phyloP scores from a whole-genome alignment of 1,284 basidiomycete genomes.

The Marasmius oreades region DNA sequence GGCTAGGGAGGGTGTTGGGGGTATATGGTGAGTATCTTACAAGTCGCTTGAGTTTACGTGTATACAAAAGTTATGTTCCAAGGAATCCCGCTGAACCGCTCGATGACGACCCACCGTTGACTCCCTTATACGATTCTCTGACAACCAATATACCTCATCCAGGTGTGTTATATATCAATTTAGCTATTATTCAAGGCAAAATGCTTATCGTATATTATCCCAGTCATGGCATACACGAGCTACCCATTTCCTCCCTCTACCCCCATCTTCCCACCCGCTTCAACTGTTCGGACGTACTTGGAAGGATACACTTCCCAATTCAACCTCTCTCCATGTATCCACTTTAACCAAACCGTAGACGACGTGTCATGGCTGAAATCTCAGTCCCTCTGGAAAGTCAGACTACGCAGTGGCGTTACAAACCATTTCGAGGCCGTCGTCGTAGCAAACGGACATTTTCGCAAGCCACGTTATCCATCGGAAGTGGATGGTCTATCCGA shows the following conservation, averaged over 20 bases:
- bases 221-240: constrained; percentile 60
- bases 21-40: constrained; percentile 57
- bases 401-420: constrained; percentile 21
- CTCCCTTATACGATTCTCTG: constrained; percentile 72
- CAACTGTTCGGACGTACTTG: constrained; percentile 58
- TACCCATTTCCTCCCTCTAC: constrained; percentile 68
- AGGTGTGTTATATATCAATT: too few species aligned
- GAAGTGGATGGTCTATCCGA: constrained; percentile 49
- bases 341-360: constrained; percentile 46
- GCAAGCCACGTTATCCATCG: constrained; percentile 58
- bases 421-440: constrained; percentile 59
- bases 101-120: constrained; percentile 49
- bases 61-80: constrained; percentile 5
- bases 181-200: too few species aligned
- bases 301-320: constrained; percentile 57
- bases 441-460: constrained; percentile 73
- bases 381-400: constrained; percentile 43
- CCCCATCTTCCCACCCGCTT: constrained; percentile 59
- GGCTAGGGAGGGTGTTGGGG: constrained; percentile 60
- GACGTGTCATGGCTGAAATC: constrained; percentile 34
- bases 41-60: background rate
- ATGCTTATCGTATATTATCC: too few species aligned
- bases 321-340: constrained; percentile 52
- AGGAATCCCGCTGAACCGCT: constrained; percentile 36
- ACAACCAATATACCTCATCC: constrained; percentile 77